Evolutionary conservation across 495 filamentous ascomycete genomes (phyloP).

Genomic region (Cercophora newfieldiana): DNA sequence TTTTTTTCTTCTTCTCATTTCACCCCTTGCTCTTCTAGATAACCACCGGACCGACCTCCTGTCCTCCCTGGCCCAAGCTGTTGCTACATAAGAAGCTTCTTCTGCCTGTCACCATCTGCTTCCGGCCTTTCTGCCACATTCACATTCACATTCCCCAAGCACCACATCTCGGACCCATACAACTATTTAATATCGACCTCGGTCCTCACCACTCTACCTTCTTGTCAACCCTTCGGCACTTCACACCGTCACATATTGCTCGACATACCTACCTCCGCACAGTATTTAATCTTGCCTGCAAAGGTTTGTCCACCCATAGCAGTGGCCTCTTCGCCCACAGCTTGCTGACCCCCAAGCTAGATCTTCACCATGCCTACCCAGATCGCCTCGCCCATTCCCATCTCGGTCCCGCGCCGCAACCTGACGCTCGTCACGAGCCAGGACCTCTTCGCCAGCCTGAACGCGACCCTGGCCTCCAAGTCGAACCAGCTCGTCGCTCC

Average conservation of each 20-base stretch:
- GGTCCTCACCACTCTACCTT: constrained; percentile 3
- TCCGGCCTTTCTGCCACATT: neutral
- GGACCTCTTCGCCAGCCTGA: constrained; percentile 50
- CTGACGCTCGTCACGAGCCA: constrained; percentile 39
- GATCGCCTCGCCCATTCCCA: constrained; percentile 46
- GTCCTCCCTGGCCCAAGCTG: constrained; percentile 7
- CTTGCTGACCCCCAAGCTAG: neutral
- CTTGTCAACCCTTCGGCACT: constrained; percentile 9
- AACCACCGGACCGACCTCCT: constrained; percentile 18
- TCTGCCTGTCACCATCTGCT: constrained; percentile 8
- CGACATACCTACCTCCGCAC: neutral
- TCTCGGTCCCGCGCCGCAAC: constrained; percentile 42
- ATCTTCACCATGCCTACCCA: constrained; percentile 47
- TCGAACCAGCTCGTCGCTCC: constrained; percentile 38
- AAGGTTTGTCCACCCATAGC: neutral
- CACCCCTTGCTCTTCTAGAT: neutral
- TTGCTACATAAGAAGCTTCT: constrained; percentile 16
- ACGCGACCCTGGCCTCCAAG: constrained; percentile 44
- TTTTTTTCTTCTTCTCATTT: constrained; percentile 14
- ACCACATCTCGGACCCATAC: neutral
- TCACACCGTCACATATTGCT: neutral
- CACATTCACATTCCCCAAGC: neutral
- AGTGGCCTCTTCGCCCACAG: neutral
- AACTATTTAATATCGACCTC: constrained; percentile 29
- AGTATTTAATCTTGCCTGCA: neutral